Base-by-base conservation (phyloP, 2,329 filamentous ascomycete species). In the Coniochaeta hoffmannii region DNA sequence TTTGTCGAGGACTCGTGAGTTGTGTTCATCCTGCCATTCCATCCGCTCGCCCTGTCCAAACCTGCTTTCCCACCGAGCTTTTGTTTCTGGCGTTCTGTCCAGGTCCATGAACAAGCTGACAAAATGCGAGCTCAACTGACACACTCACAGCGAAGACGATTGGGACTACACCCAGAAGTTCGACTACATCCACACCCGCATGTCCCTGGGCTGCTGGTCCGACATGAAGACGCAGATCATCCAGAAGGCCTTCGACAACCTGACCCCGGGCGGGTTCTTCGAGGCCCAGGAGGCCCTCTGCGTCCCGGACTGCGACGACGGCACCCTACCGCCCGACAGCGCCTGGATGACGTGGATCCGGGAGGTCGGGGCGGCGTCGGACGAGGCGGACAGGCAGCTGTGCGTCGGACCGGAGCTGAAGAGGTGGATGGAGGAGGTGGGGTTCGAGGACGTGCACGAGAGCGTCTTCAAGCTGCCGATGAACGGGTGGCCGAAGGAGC, bases 1-100 rank as follows among this genome's bases (percentile, higher is more conserved):
- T 83, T 83, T 58, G 79, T 92, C 49, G 87, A 90, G 64, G 87
- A 91, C 63, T 76, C 77, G 66, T 72, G 63, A 22, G 64, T 66
- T 53, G 7, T 14, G 12, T 15, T 17, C 32, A 34, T 14, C 14
- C 28, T 6, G 1, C 19, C 22, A 19, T 10, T 9, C 3, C 17
- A 5, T 41, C 36, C 17, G n/a, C n/a, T n/a, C n/a, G n/a, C n/a
- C n/a, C n/a, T n/a, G n/a, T n/a, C n/a, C n/a, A n/a, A n/a, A n/a
- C n/a, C n/a, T n/a, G n/a, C n/a, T n/a, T n/a, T n/a, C n/a, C n/a
- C n/a, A n/a, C n/a, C n/a, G n/a, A n/a, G n/a, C n/a, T n/a, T n/a
- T n/a, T n/a, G n/a, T n/a, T n/a, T n/a, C n/a, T n/a, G n/a, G n/a
- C n/a, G n/a, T n/a, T n/a, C n/a, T n/a, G n/a, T n/a, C n/a, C n/a